These are phyloP conservation scores for Oenanthe sinensis DNA, from an alignment of 129 eudicot genomes.

Conservation along the genomic window DNA sequence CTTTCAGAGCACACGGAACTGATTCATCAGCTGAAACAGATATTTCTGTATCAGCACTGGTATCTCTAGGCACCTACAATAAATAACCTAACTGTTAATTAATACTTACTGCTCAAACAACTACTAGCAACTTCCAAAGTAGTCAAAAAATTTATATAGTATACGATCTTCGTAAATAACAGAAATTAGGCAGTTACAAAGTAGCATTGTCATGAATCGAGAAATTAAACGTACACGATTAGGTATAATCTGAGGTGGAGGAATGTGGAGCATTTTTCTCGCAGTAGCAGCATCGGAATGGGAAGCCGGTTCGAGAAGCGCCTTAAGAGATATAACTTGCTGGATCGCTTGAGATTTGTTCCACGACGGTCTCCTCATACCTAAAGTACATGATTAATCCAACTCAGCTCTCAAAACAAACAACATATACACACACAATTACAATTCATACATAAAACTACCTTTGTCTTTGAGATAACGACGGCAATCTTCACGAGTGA, in stretches of 20 bases:
- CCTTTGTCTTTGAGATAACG: slow-evolving; percentile 91
- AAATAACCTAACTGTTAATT: slow-evolving; percentile 9
- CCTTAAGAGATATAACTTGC: slow-evolving; percentile 89
- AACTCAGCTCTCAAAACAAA: neutral
- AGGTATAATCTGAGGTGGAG: slow-evolving; percentile 30
- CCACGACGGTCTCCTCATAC: slow-evolving; percentile 99
- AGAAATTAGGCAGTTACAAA: neutral
- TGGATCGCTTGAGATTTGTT: slow-evolving; percentile 99
- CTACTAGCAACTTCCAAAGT: neutral
- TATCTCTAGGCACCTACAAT: slow-evolving; percentile 45
- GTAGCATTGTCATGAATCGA: no score
- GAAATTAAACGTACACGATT: slow-evolving; percentile 25
- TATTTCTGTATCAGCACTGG: slow-evolving; percentile 44
- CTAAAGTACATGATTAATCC: slow-evolving; percentile 23
- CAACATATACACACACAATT: neutral
- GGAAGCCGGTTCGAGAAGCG: slow-evolving; percentile 68
- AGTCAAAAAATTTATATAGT: neutral
- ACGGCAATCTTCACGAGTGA: slow-evolving; percentile 99
- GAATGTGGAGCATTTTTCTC: slow-evolving; percentile 33
- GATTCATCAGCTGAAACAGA: slow-evolving; percentile 57
- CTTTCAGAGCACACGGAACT: slow-evolving; percentile 26
- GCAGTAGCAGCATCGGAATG: slow-evolving; percentile 31
- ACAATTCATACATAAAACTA: neutral
- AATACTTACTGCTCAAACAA: slow-evolving; percentile 2
- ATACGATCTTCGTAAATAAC: neutral